Conservation (phyloP, 192 early-diverging fungal species). For the Backusella circina region DNA sequence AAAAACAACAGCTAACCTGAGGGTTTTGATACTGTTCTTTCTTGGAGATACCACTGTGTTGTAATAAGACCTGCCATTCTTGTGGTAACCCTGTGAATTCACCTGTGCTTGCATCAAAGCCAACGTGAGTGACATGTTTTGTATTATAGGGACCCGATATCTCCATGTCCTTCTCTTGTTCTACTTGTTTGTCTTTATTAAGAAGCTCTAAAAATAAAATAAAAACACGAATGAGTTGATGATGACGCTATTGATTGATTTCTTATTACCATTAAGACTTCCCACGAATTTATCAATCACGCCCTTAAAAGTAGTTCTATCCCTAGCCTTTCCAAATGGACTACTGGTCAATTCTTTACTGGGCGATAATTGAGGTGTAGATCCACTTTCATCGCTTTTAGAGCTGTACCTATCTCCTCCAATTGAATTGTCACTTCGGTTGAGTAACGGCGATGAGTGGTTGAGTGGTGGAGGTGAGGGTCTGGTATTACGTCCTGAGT, state of each 20-base stretch:
- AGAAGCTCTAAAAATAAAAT: constrained; percentile 16
- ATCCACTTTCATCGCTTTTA: neutral
- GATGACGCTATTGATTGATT: constrained; percentile 5
- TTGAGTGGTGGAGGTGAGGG: constrained; percentile 8
- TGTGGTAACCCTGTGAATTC: constrained; percentile 93
- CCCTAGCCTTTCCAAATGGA: constrained; percentile 19
- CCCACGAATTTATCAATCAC: constrained; percentile 52
- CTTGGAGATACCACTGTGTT: constrained; percentile 92
- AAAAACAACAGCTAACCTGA: constrained; percentile 45
- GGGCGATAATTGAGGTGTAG: neutral
- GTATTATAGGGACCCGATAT: constrained; percentile 96
- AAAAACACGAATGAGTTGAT: neutral
- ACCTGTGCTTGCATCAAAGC: constrained; percentile 94
- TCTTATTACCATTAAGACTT: constrained; percentile 37
- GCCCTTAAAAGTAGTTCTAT: constrained; percentile 48
- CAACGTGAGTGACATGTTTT: constrained; percentile 96
- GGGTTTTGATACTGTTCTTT: constrained; percentile 92
- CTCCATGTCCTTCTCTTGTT: constrained; percentile 70
- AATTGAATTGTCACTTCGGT: neutral
- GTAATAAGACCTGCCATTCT: constrained; percentile 90
- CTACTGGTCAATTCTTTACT: constrained; percentile 3
- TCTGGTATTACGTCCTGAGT: constrained; percentile 6
- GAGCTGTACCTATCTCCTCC: neutral
- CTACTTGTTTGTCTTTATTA: constrained; percentile 17
- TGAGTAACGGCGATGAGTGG: constrained; percentile 7